A percentile compares a stretch with the other conserved stretches of the same genome.
phyloP scores from a whole-genome alignment of 805 yeast genomes.

The Saccharomycopsis sp. region DNA sequence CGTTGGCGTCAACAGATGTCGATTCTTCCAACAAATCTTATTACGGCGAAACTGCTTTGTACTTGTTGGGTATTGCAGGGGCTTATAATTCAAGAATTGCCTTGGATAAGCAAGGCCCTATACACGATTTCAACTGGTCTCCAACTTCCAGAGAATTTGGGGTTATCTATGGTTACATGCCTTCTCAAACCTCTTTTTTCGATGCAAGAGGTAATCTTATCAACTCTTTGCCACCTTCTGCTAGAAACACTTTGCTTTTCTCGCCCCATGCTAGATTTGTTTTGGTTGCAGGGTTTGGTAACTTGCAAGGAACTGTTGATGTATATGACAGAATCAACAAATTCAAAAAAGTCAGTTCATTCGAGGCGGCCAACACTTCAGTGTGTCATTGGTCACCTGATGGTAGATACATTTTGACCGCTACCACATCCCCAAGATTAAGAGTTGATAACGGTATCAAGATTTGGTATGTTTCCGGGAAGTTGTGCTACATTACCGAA shows the following conservation, averaged over 20 bases:
- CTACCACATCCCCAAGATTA: conserved; percentile 93
- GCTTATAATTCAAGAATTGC: conserved; percentile 82
- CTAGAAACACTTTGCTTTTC: conserved; percentile 82
- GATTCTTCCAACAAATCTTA: conserved; percentile 89
- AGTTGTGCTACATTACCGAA: conserved; percentile 67
- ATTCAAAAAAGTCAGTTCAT: conserved; percentile 67
- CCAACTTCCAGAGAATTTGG: conserved; percentile 96
- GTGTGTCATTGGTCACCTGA: conserved; percentile 98
- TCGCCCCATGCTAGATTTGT: conserved; percentile 92
- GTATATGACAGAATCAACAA: conserved; percentile 85
- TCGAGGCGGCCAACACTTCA: conserved; percentile 92
- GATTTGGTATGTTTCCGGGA: conserved; percentile 88
- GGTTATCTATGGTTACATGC: conserved; percentile 96
- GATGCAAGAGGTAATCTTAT: conserved; percentile 88
- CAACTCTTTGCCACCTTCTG: conserved; percentile 73
- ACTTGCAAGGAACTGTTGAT: conserved; percentile 93
- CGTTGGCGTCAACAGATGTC: conserved; percentile 91
- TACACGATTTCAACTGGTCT: conserved; percentile 96
- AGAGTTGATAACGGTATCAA: conserved; percentile 94
- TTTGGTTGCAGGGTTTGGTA: conserved; percentile 95
- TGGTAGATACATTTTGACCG: conserved; percentile 86
- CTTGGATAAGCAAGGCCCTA: conserved; percentile 77
- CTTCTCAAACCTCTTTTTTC: conserved; percentile 88
- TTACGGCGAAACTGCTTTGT: conserved; percentile 92
- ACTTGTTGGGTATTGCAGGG: conserved; percentile 85